These are phyloP conservation scores for Psilocybe cubensis DNA, from an alignment of 768 basidiomycete species.

Conservation along the genomic window DNA sequence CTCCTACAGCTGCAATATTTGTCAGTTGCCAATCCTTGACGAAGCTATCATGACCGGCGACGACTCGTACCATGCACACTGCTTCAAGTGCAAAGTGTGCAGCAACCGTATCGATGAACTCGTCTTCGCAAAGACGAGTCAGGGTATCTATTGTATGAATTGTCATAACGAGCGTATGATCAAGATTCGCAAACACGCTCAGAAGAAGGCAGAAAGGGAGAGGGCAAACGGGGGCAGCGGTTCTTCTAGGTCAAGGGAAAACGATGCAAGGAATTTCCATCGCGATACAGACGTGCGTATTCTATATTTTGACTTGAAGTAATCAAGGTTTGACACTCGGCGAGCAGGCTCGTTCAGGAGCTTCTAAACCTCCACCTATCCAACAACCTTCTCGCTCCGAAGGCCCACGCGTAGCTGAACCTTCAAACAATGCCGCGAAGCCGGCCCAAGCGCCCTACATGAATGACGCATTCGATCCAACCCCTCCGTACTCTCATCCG, in stretches of 20 bases:
- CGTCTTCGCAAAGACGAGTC: conserved; percentile 97
- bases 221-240: conserved; percentile 45
- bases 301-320: neutral
- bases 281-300: conserved; percentile 47
- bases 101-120: conserved; percentile 95
- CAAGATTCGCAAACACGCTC: conserved; percentile 86
- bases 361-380: conserved; percentile 11
- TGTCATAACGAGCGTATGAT: conserved; percentile 99
- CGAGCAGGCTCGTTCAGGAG: conserved; percentile 12
- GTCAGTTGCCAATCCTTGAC: conserved; percentile 92
- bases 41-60: conserved; percentile 99
- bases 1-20: conserved; percentile 95
- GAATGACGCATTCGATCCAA: conserved; percentile 37
- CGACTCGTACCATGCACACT: conserved; percentile 97
- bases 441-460: conserved; percentile 33
- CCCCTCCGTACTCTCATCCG: conserved; percentile 16
- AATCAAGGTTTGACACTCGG: conserved; percentile 8
- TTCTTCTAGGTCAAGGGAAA: conserved; percentile 46
- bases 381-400: conserved; percentile 17
- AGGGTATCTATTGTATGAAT: conserved; percentile 98
- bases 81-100: conserved; percentile 98
- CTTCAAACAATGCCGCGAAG: conserved; percentile 30
- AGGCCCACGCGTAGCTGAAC: conserved; percentile 24
- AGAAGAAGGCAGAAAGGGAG: conserved; percentile 80
- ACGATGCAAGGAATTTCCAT: conserved; percentile 38